Base-by-base conservation (phyloP, 495 filamentous ascomycete genomes). In the Tuber microsphaerosporum region DNA sequence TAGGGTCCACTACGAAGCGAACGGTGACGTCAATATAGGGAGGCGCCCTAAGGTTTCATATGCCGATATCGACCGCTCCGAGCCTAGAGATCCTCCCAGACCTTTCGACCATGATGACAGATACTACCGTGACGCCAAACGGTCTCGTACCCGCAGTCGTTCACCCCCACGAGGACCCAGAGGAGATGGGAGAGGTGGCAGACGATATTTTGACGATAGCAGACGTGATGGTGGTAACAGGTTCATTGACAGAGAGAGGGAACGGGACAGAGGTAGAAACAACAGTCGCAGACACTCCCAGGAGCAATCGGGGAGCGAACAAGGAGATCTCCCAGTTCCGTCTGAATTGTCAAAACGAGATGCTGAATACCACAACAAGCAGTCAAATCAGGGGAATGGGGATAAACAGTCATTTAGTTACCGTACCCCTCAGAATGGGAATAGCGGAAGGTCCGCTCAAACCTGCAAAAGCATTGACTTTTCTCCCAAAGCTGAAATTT, bases 241-340 rank as follows among this genome's bases (percentile, higher is more conserved):
- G 71, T 78, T 77, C 76, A 68, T 83, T 68, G 74, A 80, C 61
- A 75, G 73, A 73, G 80, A 81, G 71, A 71, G 72, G 44, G 71
- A 75, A 69, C 79, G 81, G 76, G 69, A 80, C 44, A 80, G 75
- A 37, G 75, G 77, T 46, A 71, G 78, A 43, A 46, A 81, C n/a
- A 76, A 84, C 73, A 73, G 82, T 71, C 81, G 76, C 76, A 84
- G 80, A 76, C 78, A 86, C 82, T 86, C 84, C 78, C 84, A 82
- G 84, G 86, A 91, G 85, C 87, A 88, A 86, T 88, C 87, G 88
- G 88, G 90, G 89, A 91, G 87, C 88, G 89, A 91, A 86, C 85
- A 88, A 87, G 87, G 86, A 84, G 85, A 85, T 79, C 80, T 86
- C 84, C 85, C 85, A 84, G 84, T 85, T 84, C 84, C 84, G 84